phyloP scores from a whole-genome alignment of 371 early-diverging fungal genomes.

The Mucor velutinosus region DNA sequence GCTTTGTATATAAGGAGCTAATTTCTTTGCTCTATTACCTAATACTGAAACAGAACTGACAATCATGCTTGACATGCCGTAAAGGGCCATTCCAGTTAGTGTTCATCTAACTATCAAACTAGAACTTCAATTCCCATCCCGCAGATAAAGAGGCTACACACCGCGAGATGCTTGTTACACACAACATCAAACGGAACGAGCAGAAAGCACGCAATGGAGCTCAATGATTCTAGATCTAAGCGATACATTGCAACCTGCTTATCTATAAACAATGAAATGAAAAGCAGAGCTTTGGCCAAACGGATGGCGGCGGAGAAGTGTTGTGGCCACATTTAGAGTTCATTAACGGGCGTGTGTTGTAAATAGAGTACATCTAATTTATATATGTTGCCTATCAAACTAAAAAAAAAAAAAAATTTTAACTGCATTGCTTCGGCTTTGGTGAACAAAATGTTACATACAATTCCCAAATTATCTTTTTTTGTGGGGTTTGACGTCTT shows the following conservation, averaged over 20 bases:
- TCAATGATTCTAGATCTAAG: not conserved
- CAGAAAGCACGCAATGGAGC: not conserved
- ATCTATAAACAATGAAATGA: not conserved
- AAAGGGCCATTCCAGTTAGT: not conserved
- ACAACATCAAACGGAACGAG: not conserved
- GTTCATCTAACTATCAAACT: not conserved
- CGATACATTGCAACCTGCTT: not conserved
- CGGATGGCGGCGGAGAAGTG: conserved; percentile 1
- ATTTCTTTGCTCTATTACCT: not conserved
- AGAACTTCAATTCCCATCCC: not conserved
- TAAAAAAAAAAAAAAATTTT: not conserved
- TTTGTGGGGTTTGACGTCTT: conserved; percentile 3
- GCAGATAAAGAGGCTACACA: not conserved
- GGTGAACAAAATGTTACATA: not conserved
- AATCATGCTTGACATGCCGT: not conserved
- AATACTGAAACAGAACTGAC: not conserved
- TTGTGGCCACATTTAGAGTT: not conserved
- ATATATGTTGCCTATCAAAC: not conserved
- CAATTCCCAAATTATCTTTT: not conserved
- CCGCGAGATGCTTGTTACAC: not conserved
- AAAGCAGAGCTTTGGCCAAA: not conserved
- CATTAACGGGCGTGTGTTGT: not conserved
- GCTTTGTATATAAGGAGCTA: too few relatives aligned
- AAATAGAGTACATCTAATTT: not conserved
- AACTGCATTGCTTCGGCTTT: not conserved